Conservation (phyloP, 108 stramenopile genomes). For the Cyclotella cryptica region DNA sequence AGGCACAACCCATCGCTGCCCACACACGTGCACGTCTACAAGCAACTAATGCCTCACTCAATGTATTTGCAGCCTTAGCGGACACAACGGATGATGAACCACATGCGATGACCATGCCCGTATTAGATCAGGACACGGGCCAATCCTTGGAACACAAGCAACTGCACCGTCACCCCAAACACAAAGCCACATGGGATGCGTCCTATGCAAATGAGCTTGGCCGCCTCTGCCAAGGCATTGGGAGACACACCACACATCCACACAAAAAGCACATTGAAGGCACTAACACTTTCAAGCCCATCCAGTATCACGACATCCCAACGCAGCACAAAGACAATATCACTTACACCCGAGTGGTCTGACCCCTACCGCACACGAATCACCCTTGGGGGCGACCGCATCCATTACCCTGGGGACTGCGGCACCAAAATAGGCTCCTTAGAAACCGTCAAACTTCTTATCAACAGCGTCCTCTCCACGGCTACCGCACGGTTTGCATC, state of each 20-base stretch:
- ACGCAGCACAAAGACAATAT: background rate
- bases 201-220: background rate
- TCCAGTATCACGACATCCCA: background rate
- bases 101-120: background rate
- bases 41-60: background rate
- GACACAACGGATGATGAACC: no score
- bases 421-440: background rate
- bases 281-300: background rate
- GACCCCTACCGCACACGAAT: background rate
- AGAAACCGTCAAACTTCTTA: background rate
- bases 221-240: constrained; percentile 9
- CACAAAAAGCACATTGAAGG: no score
- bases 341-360: background rate
- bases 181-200: constrained; percentile 7
- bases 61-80: no score
- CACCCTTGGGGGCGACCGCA: no score
- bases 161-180: background rate
- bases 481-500: background rate
- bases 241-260: background rate
- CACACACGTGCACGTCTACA: no score
- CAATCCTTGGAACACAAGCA: constrained; percentile 8
- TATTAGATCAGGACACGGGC: background rate
- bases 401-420: background rate
- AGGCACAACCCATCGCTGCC: no score
- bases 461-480: background rate